A percentile compares a stretch with the other conserved stretches of the same genome.
These are phyloP conservation scores for Fusarium sublunatum DNA, from an alignment of 2,329 filamentous ascomycete species.

Conservation along the genomic window DNA sequence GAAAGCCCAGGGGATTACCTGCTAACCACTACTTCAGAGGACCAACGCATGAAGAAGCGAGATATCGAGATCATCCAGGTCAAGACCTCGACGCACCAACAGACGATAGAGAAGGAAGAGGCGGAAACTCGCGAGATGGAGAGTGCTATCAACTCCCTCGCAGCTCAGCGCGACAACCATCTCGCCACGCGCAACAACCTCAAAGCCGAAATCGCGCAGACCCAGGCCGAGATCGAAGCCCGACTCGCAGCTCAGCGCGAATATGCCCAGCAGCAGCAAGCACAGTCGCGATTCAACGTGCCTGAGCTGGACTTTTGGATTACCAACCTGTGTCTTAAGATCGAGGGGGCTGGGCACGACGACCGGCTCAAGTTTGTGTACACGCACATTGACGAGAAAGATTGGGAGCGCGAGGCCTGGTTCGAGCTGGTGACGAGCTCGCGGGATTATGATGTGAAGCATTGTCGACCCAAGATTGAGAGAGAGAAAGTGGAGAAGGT, in stretches of 20 bases:
- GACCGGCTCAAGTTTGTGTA: constrained; percentile 93
- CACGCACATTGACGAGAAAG: constrained; percentile 84
- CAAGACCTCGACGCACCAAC: constrained; percentile 76
- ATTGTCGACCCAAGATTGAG: constrained; percentile 85
- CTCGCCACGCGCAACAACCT: constrained; percentile 66
- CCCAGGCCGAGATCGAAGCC: constrained; percentile 76
- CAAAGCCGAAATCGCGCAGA: constrained; percentile 71
- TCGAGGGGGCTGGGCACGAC: constrained; percentile 87
- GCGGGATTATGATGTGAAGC: constrained; percentile 85
- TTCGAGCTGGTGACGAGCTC: constrained; percentile 88
- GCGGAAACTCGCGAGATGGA: constrained; percentile 83
- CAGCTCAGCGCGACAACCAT: constrained; percentile 70
- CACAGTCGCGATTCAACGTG: constrained; percentile 87
- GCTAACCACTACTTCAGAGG: constrained; percentile 68
- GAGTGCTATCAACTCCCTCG: constrained; percentile 67
- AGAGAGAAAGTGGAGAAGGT: constrained; percentile 80
- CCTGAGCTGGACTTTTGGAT: constrained; percentile 98
- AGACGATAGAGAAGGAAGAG: constrained; percentile 80
- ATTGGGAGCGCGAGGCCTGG: constrained; percentile 90
- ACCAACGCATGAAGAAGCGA: constrained; percentile 88
- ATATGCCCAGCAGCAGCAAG: constrained; percentile 79
- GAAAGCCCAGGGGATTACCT: background rate
- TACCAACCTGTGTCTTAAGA: constrained; percentile 85
- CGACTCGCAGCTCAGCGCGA: constrained; percentile 77
- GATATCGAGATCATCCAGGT: constrained; percentile 85